Evolutionary conservation across 768 basidiomycete species (phyloP), one percentile per base, ranked within the genome.

Genomic region (Mrakia hoshinonis): DNA sequence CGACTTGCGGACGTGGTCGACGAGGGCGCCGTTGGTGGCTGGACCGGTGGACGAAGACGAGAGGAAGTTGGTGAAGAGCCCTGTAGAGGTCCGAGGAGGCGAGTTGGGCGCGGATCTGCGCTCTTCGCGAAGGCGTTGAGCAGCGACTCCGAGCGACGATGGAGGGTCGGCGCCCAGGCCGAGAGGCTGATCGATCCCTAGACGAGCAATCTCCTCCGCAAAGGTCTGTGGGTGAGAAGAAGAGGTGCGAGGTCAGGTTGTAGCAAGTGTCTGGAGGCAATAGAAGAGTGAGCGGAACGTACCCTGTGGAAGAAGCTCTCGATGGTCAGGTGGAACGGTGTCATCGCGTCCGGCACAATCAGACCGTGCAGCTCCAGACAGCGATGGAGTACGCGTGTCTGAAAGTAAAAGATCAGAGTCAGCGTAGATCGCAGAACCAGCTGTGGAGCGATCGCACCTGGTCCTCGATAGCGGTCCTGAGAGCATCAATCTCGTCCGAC

Each of bases 281-380:
- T 2, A 36, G 13, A 3, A 15, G 20, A 55, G 20, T 0, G 29
- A 31, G 11, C 24, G 54, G 29, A 29, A 9, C 34, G 11, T 18
- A 61, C 58, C 58, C n/a, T 34, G 36, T 61, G 58, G 58, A 61
- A 61, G 58, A 61, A 80, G 62, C 74, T 74, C 77, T 90, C 88
- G 55, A 98, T 82, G 0, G 91, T 92, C 72, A 88, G 87, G 77
- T 98, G 94, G 84, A 97, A 97, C 5, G 87, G 85, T n/a, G 89
- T 81, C 84, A 96, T 95, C 78, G 93, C 92, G 15, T 46, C 63
- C 3, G 69, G 69, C 10, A 47, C 34, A 18, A 70, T 26, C 15
- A 61, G 24, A 3, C 47, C 49, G 22, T 70, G 69, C 1, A 70
- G 29, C 3, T 39, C 34, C 20, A 70, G 38, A n/a, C 69, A 70